A percentile compares a stretch with the other conserved stretches of the same genome.
These are phyloP conservation scores for Phaeophleospora eucalypticola DNA, from an alignment of 2,329 filamentous ascomycete genomes.

Conservation along the genomic window DNA sequence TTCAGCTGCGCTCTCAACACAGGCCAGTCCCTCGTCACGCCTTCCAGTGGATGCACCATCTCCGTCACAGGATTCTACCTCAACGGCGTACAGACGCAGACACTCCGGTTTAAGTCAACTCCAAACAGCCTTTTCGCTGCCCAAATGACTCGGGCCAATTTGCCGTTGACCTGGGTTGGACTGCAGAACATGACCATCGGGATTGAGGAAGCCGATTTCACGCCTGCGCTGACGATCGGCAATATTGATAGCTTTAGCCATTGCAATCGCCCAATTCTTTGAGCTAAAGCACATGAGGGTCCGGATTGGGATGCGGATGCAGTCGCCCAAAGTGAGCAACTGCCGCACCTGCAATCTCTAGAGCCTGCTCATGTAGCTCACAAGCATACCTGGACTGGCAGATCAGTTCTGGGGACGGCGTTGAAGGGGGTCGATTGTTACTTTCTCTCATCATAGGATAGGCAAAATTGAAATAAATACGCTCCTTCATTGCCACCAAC, in stretches of 20 bases:
- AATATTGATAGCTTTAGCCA: background rate
- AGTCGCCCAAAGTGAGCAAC: too few relatives aligned
- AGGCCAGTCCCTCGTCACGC: background rate
- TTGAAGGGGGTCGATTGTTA: too few relatives aligned
- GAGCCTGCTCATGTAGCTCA: too few relatives aligned
- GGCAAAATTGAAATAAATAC: too few relatives aligned
- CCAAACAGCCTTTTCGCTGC: background rate
- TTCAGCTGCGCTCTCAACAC: background rate
- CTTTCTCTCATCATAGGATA: too few relatives aligned
- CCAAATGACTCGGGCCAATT: too few relatives aligned
- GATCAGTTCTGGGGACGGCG: too few relatives aligned
- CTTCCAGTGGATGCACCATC: background rate
- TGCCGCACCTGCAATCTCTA: too few relatives aligned
- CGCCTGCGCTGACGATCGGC: background rate
- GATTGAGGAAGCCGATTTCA: background rate
- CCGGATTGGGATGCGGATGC: too few relatives aligned
- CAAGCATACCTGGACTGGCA: too few relatives aligned
- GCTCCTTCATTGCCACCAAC: too few relatives aligned
- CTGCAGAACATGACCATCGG: background rate
- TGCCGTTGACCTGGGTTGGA: background rate
- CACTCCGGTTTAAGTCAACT: background rate
- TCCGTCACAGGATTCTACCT: slow-evolving; percentile 1
- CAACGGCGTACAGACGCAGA: background rate
- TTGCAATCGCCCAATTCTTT: slow-evolving; percentile 10
- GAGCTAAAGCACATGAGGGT: too few relatives aligned